These are phyloP conservation scores for Avicennia marina DNA, from an alignment of 257 asterid species.

Conservation along the genomic window DNA sequence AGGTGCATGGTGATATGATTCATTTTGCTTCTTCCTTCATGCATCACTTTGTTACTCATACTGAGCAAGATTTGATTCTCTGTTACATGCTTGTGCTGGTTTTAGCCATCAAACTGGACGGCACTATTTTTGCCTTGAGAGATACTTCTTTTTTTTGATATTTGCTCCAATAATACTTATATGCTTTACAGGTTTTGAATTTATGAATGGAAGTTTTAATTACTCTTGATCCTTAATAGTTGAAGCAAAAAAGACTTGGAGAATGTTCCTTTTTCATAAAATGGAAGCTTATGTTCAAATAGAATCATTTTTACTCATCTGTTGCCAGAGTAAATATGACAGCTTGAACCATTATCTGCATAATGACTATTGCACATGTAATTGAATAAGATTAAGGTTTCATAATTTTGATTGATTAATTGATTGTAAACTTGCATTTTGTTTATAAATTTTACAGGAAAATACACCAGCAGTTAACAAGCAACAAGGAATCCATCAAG, in stretches of 20 bases:
- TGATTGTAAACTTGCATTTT: neutral
- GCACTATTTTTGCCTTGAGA: too few relatives aligned
- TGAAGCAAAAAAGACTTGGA: constrained; percentile 1
- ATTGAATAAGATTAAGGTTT: neutral
- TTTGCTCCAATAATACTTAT: too few relatives aligned
- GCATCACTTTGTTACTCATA: constrained; percentile 18
- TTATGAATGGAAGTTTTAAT: too few relatives aligned
- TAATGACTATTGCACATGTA: constrained; percentile 7
- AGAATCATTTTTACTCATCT: neutral
- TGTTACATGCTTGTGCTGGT: neutral
- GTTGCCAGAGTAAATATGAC: constrained; percentile 6
- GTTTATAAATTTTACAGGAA: constrained; percentile 51
- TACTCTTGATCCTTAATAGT: too few relatives aligned
- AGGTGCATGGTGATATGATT: constrained; percentile 68
- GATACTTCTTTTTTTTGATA: too few relatives aligned
- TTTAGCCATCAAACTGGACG: too few relatives aligned
- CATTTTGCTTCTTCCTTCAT: constrained; percentile 16
- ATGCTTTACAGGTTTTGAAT: too few relatives aligned
- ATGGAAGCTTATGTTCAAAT: constrained; percentile 1
- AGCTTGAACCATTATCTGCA: neutral
- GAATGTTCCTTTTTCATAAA: neutral
- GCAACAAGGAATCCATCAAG: constrained; percentile 50
- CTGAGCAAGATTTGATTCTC: constrained; percentile 1
- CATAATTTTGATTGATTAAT: too few relatives aligned
- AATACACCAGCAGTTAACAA: constrained; percentile 55